Conservation (phyloP, 306 rosid species). For the Potentilla sterilis region DNA sequence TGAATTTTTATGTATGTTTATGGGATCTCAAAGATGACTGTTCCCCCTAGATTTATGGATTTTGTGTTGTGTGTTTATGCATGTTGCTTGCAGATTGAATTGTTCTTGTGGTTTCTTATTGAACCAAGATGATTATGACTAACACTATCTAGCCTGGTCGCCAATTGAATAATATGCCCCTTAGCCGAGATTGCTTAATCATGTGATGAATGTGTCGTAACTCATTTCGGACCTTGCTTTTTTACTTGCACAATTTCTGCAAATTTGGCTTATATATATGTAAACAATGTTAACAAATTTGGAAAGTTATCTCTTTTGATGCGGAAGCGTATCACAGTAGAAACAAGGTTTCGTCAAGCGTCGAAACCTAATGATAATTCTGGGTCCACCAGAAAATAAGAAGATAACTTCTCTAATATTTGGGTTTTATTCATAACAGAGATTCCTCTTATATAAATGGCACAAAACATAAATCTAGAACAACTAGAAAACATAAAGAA, state of each 20-base stretch:
- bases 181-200: neutral
- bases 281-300: neutral
- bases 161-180: neutral
- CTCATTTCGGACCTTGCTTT: neutral
- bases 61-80: slow-evolving; percentile 2
- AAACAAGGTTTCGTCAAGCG: no score
- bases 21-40: neutral
- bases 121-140: slow-evolving; percentile 13
- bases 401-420: no score
- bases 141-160: neutral
- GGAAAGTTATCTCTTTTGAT: neutral
- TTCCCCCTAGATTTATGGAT: neutral
- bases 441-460: no score
- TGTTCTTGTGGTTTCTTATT: neutral
- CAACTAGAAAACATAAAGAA: no score
- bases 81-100: slow-evolving; percentile 6
- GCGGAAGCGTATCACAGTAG: no score
- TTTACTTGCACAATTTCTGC: neutral
- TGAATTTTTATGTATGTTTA: neutral
- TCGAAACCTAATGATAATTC: no score
- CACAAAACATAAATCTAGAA: no score
- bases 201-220: neutral
- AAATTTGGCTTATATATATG: neutral
- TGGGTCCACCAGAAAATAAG: no score
- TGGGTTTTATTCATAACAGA: no score